Evolutionary conservation across 768 basidiomycete species (phyloP), one percentile per base, ranked within the genome.

Genomic region (Mycena chlorophos): DNA sequence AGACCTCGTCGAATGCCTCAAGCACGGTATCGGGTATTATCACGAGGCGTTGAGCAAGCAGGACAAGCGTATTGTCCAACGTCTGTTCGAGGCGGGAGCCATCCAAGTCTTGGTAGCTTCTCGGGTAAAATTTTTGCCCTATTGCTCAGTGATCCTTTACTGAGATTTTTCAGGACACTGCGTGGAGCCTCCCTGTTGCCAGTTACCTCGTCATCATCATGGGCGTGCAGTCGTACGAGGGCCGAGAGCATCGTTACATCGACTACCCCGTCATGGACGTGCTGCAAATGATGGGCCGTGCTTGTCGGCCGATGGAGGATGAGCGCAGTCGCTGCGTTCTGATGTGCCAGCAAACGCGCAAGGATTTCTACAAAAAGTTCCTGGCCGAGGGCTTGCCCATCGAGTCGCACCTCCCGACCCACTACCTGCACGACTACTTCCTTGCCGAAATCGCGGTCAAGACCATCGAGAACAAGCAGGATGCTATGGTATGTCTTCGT

Each of bases 351-450:
- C 92, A 96, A 71, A 96, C 93, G 0, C 82, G 95, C 30, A 99
- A 98, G 71, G 96, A 98, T 69, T 99, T 98, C 72, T 98, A 95
- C 81, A 96, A 94, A 75, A 98, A 98, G 71, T 98, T 98, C 83
- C 71, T 99, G 49, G 87, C 88, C 1, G 95, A 98, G 68, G 97
- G 96, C n/a, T 74, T 99, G 25, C 97, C 96, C 5, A 97, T 98
- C 61, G 97, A 99, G 69, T 95, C 92, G 0, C 94, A 96, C 69
- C 74, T 98, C 3, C 87, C 95, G 1, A 93, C 91, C 0, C 88
- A 94, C 68, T 75, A 89, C 55, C 75, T 99, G 1, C 96, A 98
- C 65, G 97, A 98, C 68, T 97, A 97, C 71, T 98, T 98, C 84
- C 81, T 98, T 49, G 94, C 96, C 0, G 97, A 98, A 71, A 97